Percentiles rank a stretch among this genome's conserved stretches.
Conservation (phyloP, 2,329 filamentous ascomycete genomes). For the Diaporthe citriasiana region DNA sequence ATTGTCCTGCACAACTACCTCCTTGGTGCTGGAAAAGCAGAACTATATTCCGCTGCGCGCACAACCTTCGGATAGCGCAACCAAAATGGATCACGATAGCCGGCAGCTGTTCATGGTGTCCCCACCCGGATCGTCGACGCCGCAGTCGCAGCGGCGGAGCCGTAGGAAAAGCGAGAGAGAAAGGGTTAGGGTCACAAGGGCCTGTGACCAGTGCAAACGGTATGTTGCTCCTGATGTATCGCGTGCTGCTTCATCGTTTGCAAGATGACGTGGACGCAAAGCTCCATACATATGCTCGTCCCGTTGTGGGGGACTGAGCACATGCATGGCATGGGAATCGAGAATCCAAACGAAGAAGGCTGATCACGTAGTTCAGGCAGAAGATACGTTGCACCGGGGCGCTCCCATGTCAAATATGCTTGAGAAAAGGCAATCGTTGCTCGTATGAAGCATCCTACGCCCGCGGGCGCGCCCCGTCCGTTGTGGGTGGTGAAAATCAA, state of each 20-base stretch:
- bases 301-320: background rate
- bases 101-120: background rate
- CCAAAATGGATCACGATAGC: conserved; percentile 23
- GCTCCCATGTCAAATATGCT: conserved; percentile 56
- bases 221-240: conserved; percentile 46
- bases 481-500: conserved; percentile 47
- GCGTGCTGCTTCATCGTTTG: background rate
- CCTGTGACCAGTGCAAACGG: conserved; percentile 64
- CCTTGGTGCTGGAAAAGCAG: conserved; percentile 15
- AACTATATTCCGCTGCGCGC: background rate
- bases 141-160: conserved; percentile 22
- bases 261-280: background rate
- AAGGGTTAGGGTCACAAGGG: conserved; percentile 59
- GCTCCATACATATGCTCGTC: background rate
- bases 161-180: conserved; percentile 48
- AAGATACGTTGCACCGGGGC: conserved; percentile 58
- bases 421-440: conserved; percentile 52
- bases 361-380: conserved; percentile 45
- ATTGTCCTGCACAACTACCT: conserved; percentile 2
- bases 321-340: no score
- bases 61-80: conserved; percentile 30
- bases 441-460: conserved; percentile 65
- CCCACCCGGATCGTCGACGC: conserved; percentile 1
- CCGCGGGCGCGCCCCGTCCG: conserved; percentile 59
- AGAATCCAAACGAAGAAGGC: background rate